These are phyloP conservation scores for Verticillium isaacii DNA, from an alignment of 2,329 filamentous ascomycete genomes.

Conservation along the genomic window DNA sequence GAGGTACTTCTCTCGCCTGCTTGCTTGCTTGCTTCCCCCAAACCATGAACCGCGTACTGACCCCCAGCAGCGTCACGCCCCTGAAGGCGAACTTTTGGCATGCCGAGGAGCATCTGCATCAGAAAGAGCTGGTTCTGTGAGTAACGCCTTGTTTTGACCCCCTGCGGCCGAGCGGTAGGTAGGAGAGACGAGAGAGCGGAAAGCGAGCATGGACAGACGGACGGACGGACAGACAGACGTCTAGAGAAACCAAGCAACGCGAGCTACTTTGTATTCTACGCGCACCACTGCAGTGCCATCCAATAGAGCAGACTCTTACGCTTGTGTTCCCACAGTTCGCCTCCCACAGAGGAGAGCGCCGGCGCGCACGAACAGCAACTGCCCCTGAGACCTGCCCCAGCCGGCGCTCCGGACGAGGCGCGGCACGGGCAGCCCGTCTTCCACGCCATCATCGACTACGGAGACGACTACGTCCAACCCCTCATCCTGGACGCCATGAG, in stretches of 20 bases:
- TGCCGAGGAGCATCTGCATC: constrained; percentile 53
- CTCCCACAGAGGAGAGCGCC: neutral
- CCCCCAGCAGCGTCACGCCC: constrained; percentile 68
- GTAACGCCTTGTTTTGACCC: constrained; percentile 32
- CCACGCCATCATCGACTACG: constrained; percentile 76
- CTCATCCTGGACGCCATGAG: constrained; percentile 72
- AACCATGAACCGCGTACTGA: neutral
- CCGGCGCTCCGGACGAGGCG: neutral
- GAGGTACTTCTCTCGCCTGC: constrained; percentile 48
- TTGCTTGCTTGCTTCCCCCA: neutral
- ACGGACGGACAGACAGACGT: neutral
- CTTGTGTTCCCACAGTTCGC: neutral
- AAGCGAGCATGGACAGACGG: neutral
- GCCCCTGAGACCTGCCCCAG: constrained; percentile 2
- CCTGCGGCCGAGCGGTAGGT: neutral
- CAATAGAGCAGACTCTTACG: constrained; percentile 3
- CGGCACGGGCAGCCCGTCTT: constrained; percentile 33
- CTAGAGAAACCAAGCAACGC: neutral
- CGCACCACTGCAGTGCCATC: neutral
- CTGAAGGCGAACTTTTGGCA: constrained; percentile 92
- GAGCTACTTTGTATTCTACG: constrained; percentile 1
- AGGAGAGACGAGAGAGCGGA: neutral
- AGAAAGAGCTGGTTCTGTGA: constrained; percentile 79
- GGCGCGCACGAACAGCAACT: constrained; percentile 6
- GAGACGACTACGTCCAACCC: constrained; percentile 84